Evolutionary conservation across 176 grass and related monocot species (phyloP), one percentile per base, ranked within the genome.

Genomic region (Hyparrhenia diplandra): DNA sequence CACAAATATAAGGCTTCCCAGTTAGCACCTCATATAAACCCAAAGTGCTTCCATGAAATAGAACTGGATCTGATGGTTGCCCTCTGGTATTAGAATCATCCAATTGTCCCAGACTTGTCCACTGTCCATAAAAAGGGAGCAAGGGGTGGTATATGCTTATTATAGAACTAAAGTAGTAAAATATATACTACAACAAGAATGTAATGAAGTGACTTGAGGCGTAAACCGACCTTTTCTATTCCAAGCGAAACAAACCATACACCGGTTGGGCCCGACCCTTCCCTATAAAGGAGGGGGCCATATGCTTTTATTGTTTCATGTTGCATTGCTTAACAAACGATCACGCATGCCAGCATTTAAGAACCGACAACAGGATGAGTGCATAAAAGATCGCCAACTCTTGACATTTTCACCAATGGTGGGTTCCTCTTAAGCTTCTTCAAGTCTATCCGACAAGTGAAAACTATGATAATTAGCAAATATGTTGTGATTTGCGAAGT

Each of bases 1-100:
- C 89, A 82, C 94, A 97, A 52, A 97, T 86, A 85, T 92, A 92
- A 78, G 87, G 87, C 57, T 94, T 97, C 69, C 94, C 91, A 82
- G 14, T 84, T 71, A 94, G 43, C 43, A 45, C 43, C 43, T 45
- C 43, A 45, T 14, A 45, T 45, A 97, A 63, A 78, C 91, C 94
- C 78, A 97, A 85, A 37, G 89, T 94, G 70, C 49, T 97, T 74
- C 91, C 89, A 74, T 94, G 91, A 80, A 87, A 94, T 23, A 97
- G 91, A 71, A 87, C 75, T 80, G 94, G 94, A 91, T 97, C 86
- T 79, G 88, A 75, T 0, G 94, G 88, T 79, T 90, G 94, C 52
- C 90, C 91, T 45, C 45, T 91, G 72, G 66, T 88, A 78, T 91
- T 45, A 45, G 43, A 45, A 45, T 45, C 43, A 45, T 45, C 43